Evolutionary conservation across 805 yeast species (phyloP).

Genomic region (Kluyveromyces siamensis): DNA sequence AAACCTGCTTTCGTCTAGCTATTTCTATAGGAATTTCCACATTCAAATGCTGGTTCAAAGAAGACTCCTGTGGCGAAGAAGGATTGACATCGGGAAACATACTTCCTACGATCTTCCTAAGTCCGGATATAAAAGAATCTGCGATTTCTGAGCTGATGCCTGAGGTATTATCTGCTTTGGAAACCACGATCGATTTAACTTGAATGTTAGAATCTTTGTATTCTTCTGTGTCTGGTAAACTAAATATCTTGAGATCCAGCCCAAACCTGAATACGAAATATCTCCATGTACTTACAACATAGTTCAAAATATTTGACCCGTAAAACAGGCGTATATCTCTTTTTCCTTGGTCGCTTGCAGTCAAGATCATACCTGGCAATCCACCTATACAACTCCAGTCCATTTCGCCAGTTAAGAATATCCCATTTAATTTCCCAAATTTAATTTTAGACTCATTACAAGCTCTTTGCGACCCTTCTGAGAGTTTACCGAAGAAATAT

Average conservation of each 20-base stretch:
- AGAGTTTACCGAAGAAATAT: conserved; percentile 67
- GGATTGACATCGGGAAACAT: conserved; percentile 52
- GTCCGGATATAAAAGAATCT: conserved; percentile 2
- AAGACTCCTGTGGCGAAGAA: conserved; percentile 27
- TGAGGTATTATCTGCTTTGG: neutral
- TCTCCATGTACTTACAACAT: conserved; percentile 73
- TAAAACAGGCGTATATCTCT: conserved; percentile 46
- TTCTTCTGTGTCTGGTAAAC: conserved; percentile 14
- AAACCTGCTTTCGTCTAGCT: conserved; percentile 13
- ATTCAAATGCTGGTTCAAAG: conserved; percentile 29
- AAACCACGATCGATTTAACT: conserved; percentile 30
- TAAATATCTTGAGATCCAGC: conserved; percentile 36
- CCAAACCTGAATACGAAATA: conserved; percentile 78
- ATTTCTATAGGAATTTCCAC: conserved; percentile 26
- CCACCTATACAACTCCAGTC: conserved; percentile 85
- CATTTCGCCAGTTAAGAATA: conserved; percentile 73
- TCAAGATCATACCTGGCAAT: conserved; percentile 77
- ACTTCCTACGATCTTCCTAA: conserved; percentile 31
- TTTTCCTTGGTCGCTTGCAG: conserved; percentile 71
- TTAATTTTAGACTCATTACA: conserved; percentile 52
- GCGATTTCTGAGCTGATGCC: neutral
- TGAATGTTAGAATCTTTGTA: conserved; percentile 31
- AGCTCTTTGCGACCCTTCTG: conserved; percentile 82
- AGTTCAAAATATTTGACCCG: conserved; percentile 40
- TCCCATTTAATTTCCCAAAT: conserved; percentile 47